Base-by-base conservation (phyloP, 257 asterid species). In the Ballota nigra region DNA sequence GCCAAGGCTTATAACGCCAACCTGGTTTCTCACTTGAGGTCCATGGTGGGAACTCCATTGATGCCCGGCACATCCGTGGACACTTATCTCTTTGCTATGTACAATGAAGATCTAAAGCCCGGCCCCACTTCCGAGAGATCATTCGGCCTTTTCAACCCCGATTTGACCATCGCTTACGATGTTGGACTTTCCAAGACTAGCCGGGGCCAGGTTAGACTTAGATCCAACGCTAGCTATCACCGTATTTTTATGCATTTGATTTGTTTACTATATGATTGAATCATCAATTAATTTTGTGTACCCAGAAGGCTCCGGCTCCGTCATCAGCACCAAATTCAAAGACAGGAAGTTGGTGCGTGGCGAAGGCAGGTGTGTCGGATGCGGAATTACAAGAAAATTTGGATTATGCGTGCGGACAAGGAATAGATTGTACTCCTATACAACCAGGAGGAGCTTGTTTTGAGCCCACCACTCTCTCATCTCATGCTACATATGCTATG, bases 51-150 rank as follows among this genome's bases (percentile, higher is more conserved):
- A 38, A 89, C 95, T 49, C 96, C 96, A 2, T 73, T 89, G 81
- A 89, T 89, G 96, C 95, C 95, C 0, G 92, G 86, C 6, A 81
- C 71, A 75, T 87, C 96, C 6, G 78, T 86, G 31, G 95, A 86
- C 11, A 86, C 92, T 4, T 87, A 86, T 66, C 90, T 89, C 13
- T 89, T 89, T 63, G 90, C 96, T 0, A 28, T 87, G 69, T 89
- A 84, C 31, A 91, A 89, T 40, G 96, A 89, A 49, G 75, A 87
- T 79, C 84, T 74, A 69, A 89, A 89, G 85, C 89, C 89, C 19
- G 92, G 92, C 47, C 95, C 95, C 5, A 79, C 81, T 66, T 86
- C 95, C 0, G 96, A 89, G 83, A 64, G 89, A 47, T 76, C 90
- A 0, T 89, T 89, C 74, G 94, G 92, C 36, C 94, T 89, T 53